Conservation (phyloP, 2,329 filamentous ascomycete species). For the Dactylellina sp. region DNA sequence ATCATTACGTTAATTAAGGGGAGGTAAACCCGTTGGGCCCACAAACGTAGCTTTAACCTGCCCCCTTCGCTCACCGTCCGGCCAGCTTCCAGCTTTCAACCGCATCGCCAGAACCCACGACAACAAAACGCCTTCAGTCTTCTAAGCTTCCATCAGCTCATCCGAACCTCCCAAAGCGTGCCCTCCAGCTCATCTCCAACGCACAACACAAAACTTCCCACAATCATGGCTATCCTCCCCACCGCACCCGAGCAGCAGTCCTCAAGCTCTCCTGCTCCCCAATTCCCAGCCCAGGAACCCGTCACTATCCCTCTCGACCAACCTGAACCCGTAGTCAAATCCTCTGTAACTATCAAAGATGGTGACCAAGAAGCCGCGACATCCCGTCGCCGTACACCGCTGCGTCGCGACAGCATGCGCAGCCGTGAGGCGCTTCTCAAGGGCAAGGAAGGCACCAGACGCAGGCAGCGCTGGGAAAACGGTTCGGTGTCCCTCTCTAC, state of each 20-base stretch:
- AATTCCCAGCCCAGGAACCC: conserved; percentile 6
- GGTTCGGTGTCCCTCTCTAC: conserved; percentile 67
- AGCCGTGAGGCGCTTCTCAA: conserved; percentile 81
- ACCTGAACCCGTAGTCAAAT: conserved; percentile 46
- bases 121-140: background rate
- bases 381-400: conserved; percentile 17
- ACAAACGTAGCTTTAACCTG: too few species aligned
- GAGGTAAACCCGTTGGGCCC: too few species aligned
- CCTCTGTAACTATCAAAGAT: conserved; percentile 32
- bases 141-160: too few species aligned
- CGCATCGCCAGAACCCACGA: background rate
- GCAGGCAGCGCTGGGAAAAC: conserved; percentile 94
- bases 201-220: conserved; percentile 17
- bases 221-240: conserved; percentile 45
- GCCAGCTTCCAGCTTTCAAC: background rate
- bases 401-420: conserved; percentile 65
- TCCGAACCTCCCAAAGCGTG: background rate
- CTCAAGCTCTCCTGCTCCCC: conserved; percentile 21
- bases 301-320: conserved; percentile 51
- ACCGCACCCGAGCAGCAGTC: conserved; percentile 29
- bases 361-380: background rate
- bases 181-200: conserved; percentile 31
- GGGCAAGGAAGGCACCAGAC: conserved; percentile 88
- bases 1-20: too few species aligned
- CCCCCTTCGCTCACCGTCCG: background rate